A percentile compares a stretch with the other conserved stretches of the same genome.
Evolutionary conservation across 2,329 filamentous ascomycete genomes (phyloP).

Genomic region (Ascochyta lentis): DNA sequence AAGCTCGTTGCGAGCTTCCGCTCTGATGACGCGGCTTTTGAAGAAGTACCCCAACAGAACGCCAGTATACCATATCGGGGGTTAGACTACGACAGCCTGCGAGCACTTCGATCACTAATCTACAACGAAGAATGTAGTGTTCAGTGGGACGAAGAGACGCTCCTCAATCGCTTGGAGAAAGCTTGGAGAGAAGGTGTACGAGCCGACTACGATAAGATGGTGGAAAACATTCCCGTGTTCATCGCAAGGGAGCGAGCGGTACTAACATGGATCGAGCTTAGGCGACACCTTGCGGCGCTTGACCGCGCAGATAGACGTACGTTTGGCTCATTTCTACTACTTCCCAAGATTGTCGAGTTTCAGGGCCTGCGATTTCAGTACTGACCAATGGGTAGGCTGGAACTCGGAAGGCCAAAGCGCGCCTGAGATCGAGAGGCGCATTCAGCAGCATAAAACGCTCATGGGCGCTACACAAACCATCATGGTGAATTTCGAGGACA

Average conservation of each 20-base stretch:
- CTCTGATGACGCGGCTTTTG: conserved; percentile 26
- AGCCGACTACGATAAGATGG: conserved; percentile 33
- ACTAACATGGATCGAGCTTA: conserved; percentile 45
- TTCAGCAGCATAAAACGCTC: conserved; percentile 42
- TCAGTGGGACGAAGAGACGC: conserved; percentile 36
- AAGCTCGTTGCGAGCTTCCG: conserved; percentile 39
- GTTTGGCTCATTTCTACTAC: conserved; percentile 18
- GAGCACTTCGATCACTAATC: conserved; percentile 41
- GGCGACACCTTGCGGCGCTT: conserved; percentile 43
- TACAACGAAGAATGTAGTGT: conserved; percentile 35
- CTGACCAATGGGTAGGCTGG: conserved; percentile 35
- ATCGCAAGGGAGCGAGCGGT: conserved; percentile 44
- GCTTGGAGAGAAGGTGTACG: conserved; percentile 42
- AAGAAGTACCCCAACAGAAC: conserved; percentile 29
- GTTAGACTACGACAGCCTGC: conserved; percentile 39
- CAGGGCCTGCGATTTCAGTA: conserved; percentile 5
- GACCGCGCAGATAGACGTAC: conserved; percentile 42
- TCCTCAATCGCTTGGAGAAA: conserved; percentile 40
- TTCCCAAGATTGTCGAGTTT: neutral
- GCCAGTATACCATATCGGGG: conserved; percentile 34
- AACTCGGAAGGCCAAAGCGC: conserved; percentile 35
- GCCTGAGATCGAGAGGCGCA: conserved; percentile 41
- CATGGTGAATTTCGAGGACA: conserved; percentile 40
- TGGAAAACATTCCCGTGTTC: conserved; percentile 39
- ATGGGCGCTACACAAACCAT: conserved; percentile 44